Percentiles rank a stretch among this genome's conserved stretches.
These are phyloP conservation scores for Ceratobasidium sp. DNA, from an alignment of 1,284 basidiomycete species.

Conservation along the genomic window DNA sequence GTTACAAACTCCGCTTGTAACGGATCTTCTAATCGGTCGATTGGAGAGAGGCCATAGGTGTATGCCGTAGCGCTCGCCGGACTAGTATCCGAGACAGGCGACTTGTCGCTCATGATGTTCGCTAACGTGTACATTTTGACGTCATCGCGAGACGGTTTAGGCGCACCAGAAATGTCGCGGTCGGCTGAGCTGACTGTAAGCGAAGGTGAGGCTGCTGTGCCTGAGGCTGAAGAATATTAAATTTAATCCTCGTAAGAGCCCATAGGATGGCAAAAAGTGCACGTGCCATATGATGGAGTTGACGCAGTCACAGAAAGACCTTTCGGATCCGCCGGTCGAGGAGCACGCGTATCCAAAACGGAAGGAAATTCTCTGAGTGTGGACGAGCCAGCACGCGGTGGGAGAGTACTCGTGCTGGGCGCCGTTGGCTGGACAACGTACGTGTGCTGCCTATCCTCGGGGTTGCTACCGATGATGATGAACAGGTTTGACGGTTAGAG, in stretches of 20 bases:
- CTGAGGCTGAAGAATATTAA: not conserved
- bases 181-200: conserved; percentile 28
- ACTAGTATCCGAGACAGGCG: not conserved
- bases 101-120: conserved; percentile 35
- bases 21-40: conserved; percentile 51
- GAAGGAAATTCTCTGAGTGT: conserved; percentile 12
- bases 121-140: conserved; percentile 39
- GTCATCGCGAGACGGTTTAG: conserved; percentile 23
- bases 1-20: conserved; percentile 54
- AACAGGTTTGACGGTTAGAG: not conserved
- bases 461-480: not conserved
- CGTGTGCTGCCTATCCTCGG: conserved; percentile 25
- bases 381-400: not conserved
- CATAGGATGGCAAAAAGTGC: not conserved
- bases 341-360: conserved; percentile 32
- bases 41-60: conserved; percentile 26
- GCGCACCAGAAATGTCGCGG: not conserved
- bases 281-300: conserved; percentile 18
- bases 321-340: conserved; percentile 17
- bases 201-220: conserved; percentile 15
- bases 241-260: not conserved
- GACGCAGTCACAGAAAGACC: not conserved
- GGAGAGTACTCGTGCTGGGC: not conserved
- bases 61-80: not conserved
- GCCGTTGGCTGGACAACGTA: conserved; percentile 25